These are phyloP conservation scores for Daldinia caldariorum DNA, from an alignment of 495 filamentous ascomycete genomes.

Conservation along the genomic window DNA sequence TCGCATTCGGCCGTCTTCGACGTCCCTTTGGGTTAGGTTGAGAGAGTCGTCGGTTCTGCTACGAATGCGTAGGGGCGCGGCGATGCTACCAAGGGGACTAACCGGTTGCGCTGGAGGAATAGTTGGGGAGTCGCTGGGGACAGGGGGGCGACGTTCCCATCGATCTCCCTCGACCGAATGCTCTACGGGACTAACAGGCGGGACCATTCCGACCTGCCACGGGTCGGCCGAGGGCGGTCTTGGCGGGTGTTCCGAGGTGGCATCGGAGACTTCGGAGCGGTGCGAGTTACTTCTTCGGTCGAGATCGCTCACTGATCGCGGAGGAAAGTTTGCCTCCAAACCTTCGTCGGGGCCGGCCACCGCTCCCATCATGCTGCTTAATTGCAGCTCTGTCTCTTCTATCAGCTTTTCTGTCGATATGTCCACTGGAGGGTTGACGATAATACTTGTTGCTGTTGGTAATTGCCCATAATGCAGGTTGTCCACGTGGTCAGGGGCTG, in stretches of 20 bases:
- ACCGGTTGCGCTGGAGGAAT: conserved; percentile 46
- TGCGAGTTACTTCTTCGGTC: conserved; percentile 42
- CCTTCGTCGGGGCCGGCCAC: conserved; percentile 44
- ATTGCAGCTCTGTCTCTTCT: conserved; percentile 40
- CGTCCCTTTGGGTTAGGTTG: conserved; percentile 33
- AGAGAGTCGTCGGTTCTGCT: conserved; percentile 26
- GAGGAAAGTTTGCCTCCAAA: conserved; percentile 34
- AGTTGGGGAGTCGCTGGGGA: conserved; percentile 45
- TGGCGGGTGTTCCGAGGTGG: conserved; percentile 45
- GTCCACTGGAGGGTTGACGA: conserved; percentile 35
- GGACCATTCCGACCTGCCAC: conserved; percentile 43
- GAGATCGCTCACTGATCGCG: conserved; percentile 34
- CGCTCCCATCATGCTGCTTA: conserved; percentile 41
- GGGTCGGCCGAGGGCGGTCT: conserved; percentile 45
- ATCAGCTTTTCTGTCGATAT: conserved; percentile 40
- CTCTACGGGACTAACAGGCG: conserved; percentile 41
- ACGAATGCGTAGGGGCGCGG: conserved; percentile 27
- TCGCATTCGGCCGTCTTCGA: conserved; percentile 44
- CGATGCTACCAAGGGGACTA: conserved; percentile 28
- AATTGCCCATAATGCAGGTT: conserved; percentile 34
- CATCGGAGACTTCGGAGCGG: conserved; percentile 42
- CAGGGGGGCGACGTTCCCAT: conserved; percentile 40
- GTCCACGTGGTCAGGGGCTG: conserved; percentile 22
- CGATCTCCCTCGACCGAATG: conserved; percentile 42
- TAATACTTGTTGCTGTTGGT: conserved; percentile 42